phyloP scores from a whole-genome alignment of 176 grass and related monocot genomes.

The Miscanthus lutarioriparius region DNA sequence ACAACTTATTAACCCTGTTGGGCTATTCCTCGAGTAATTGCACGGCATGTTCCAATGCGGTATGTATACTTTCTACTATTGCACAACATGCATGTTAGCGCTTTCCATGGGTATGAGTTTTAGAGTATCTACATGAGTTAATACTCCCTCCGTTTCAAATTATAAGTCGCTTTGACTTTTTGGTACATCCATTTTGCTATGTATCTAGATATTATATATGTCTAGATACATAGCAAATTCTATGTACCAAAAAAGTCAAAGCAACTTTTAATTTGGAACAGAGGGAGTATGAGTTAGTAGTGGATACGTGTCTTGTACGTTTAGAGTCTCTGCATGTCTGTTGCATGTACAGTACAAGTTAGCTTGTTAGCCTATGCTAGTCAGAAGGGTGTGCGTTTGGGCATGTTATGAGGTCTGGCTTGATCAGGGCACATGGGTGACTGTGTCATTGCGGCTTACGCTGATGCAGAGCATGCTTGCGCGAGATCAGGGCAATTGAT shows the following conservation, averaged over 20 bases:
- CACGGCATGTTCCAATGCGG: slow-evolving; percentile 76
- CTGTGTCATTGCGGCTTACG: background rate
- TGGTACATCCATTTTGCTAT: too few species aligned
- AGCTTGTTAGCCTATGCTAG: background rate
- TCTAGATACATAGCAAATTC: too few species aligned
- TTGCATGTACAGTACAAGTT: background rate
- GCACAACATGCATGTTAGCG: background rate
- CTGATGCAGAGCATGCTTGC: background rate
- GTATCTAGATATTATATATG: too few species aligned
- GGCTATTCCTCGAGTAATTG: slow-evolving; percentile 85
- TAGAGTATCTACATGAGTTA: background rate
- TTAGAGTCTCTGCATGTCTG: background rate
- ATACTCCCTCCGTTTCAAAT: too few species aligned
- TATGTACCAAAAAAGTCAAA: too few species aligned
- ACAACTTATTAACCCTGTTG: slow-evolving; percentile 73
- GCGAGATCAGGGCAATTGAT: background rate
- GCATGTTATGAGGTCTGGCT: background rate
- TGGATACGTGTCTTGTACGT: background rate
- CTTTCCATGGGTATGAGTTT: too few species aligned
- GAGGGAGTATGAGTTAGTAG: background rate
- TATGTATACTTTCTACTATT: slow-evolving; percentile 46
- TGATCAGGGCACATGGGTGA: background rate
- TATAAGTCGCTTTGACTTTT: too few species aligned
- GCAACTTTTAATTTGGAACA: too few species aligned
- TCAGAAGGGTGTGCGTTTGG: background rate